Evolutionary conservation across 2,329 filamentous ascomycete genomes (phyloP).

Genomic region (Aureobasidium musti): DNA sequence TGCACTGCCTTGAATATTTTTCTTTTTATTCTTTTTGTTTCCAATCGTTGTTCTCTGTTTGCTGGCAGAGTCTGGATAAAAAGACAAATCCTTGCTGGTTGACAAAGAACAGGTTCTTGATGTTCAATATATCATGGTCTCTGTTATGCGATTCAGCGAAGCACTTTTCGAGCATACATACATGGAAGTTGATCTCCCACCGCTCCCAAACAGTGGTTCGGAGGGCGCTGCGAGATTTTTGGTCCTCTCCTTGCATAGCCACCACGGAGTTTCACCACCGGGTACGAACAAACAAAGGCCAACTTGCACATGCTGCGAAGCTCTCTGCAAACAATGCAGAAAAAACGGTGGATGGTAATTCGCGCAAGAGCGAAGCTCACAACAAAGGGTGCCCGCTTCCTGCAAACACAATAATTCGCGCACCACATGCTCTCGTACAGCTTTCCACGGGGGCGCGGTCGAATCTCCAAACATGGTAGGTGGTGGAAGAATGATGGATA

Average conservation of each 20-base stretch:
- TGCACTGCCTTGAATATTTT: neutral
- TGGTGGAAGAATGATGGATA: neutral
- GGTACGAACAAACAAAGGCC: neutral
- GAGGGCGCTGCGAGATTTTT: constrained; percentile 2
- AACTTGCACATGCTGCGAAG: neutral
- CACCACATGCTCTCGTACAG: neutral
- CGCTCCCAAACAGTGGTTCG: neutral
- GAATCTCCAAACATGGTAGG: constrained; percentile 2
- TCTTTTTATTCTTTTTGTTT: neutral
- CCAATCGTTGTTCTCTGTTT: no score
- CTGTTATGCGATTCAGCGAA: no score
- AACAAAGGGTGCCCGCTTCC: no score
- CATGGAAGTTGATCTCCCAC: neutral
- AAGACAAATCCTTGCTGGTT: no score
- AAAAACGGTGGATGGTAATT: neutral
- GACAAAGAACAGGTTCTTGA: no score
- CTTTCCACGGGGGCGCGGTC: no score
- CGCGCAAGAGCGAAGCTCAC: no score
- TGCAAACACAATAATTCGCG: constrained; percentile 1
- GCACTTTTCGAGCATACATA: no score
- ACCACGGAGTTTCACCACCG: neutral
- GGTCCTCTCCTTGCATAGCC: constrained; percentile 3
- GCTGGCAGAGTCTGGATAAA: no score
- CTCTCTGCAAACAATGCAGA: neutral
- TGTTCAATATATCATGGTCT: no score